These are phyloP conservation scores for Daldinia decipiens DNA, from an alignment of 495 filamentous ascomycete genomes.

Conservation along the genomic window DNA sequence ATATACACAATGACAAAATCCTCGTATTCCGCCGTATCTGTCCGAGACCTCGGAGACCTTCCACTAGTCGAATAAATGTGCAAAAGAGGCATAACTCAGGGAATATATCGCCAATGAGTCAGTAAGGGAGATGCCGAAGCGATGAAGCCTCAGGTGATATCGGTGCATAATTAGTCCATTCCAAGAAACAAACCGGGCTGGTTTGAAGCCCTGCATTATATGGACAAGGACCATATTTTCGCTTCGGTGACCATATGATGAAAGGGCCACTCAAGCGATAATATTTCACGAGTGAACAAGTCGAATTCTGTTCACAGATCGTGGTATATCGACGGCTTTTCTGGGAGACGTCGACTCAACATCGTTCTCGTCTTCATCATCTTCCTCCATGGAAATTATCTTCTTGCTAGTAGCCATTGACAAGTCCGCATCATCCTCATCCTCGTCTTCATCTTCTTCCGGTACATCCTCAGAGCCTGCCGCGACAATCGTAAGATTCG, in stretches of 20 bases:
- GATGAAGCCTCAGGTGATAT: conserved; percentile 5
- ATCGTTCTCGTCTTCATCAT: conserved; percentile 6
- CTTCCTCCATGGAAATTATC: conserved; percentile 5
- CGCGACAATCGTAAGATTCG: conserved; percentile 40
- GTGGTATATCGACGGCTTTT: conserved; percentile 29
- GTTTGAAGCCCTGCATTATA: conserved; percentile 7
- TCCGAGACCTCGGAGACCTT: conserved; percentile 9
- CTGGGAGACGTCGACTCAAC: not conserved
- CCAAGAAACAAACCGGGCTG: not conserved
- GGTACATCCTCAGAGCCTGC: conserved; percentile 22
- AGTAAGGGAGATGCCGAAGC: conserved; percentile 1
- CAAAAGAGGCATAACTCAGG: conserved; percentile 1
- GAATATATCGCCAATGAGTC: not conserved
- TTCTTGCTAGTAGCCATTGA: conserved; percentile 13
- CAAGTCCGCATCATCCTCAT: not conserved
- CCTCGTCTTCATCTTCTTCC: not conserved
- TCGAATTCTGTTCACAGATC: conserved; percentile 30
- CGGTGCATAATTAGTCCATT: not conserved
- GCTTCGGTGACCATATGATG: not conserved
- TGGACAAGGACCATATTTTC: not conserved
- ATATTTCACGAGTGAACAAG: conserved; percentile 31
- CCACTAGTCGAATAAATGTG: conserved; percentile 9
- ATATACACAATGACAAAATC: conserved; percentile 30
- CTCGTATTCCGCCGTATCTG: conserved; percentile 12
- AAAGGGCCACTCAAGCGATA: not conserved